Evolutionary conservation across 352 stramenopile species (phyloP), one percentile per base, ranked within the genome.

Genomic region (Phytophthora nicotianae): DNA sequence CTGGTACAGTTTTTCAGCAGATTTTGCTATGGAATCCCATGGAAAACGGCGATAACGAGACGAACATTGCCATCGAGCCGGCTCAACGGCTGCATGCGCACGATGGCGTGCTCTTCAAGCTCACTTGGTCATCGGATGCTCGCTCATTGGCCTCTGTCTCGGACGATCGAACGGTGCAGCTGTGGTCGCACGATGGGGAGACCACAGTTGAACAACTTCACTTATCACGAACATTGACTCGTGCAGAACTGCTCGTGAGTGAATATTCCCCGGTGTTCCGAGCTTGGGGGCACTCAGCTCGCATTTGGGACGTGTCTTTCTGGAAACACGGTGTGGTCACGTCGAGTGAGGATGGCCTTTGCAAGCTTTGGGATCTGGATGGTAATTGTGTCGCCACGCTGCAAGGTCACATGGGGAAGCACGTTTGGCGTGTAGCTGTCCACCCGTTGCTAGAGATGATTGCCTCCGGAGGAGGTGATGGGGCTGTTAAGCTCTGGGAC

Each of bases 291-390:
- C 88, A 96, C 64, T 79, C 72, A 5, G 88, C 86, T n/a, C 81
- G 88, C 16, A 75, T 96, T 45, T 96, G 88, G 88, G 88, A 96
- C 60, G 88, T 93, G 14, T 72, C 81, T 21, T 94, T 95, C 47
- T 91, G 76, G 63, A 54, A 62, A 1, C 20, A 37, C 2, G 70
- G 72, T 10, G 63, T 76, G 26, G 77, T 79, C 1, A 92, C 81
- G 3, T 78, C 79, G 17, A 96, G 88, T 48, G 88, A 96, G 65
- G 88, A 96, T 62, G 81, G 75, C 5, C 57, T 90, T 17, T 88
- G 75, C 57, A 92, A 91, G 53, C 41, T 95, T 17, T 96, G 88
- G 88, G 69, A 77, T 52, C 45, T 79, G 0, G 35, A 65, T 0
- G 86, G 88, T 19, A 64, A 78, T 0, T 96, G 86, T 60, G 49